phyloP scores from a whole-genome alignment of 176 grass and related monocot genomes.

The Musa schizocarpa region DNA sequence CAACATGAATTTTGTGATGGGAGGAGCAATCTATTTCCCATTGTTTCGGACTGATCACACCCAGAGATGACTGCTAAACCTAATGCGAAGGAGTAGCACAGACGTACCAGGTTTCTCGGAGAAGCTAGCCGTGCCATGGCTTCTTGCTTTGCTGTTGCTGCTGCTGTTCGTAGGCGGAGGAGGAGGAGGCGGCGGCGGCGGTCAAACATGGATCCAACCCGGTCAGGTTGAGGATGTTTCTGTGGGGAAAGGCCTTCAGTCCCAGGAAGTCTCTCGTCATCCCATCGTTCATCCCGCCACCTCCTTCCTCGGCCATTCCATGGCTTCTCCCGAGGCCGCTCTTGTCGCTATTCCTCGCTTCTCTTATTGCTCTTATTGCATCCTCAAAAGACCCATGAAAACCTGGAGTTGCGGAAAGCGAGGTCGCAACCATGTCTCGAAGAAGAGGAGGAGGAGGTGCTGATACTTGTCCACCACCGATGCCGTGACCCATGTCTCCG shows the following conservation, averaged over 20 bases:
- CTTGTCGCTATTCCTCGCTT: constrained; percentile 3
- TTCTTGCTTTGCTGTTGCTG: constrained; percentile 31
- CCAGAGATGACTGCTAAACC: too few species aligned
- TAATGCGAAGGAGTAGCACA: too few species aligned
- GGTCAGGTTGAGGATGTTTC: constrained; percentile 66
- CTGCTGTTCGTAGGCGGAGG: constrained; percentile 43
- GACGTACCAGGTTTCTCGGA: too few species aligned
- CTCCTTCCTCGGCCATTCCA: constrained; percentile 28
- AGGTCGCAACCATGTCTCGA: constrained; percentile 18
- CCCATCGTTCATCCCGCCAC: constrained; percentile 14
- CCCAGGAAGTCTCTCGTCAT: constrained; percentile 91
- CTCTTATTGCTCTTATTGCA: constrained; percentile 10
- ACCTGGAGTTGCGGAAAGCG: background rate
- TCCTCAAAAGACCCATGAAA: constrained; percentile 12
- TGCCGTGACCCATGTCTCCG: constrained; percentile 9
- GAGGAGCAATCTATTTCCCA: too few species aligned
- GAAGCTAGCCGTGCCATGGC: constrained; percentile 38
- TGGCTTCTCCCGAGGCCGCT: background rate
- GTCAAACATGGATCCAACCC: constrained; percentile 49
- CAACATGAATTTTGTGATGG: too few species aligned
- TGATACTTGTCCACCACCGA: background rate
- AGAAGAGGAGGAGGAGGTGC: constrained; percentile 14
- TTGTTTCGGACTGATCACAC: too few species aligned
- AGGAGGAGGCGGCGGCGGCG: background rate
- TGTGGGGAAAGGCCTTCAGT: constrained; percentile 51